Conservation (phyloP, 805 yeast species). For the Cyberlindnera suaveolens region DNA sequence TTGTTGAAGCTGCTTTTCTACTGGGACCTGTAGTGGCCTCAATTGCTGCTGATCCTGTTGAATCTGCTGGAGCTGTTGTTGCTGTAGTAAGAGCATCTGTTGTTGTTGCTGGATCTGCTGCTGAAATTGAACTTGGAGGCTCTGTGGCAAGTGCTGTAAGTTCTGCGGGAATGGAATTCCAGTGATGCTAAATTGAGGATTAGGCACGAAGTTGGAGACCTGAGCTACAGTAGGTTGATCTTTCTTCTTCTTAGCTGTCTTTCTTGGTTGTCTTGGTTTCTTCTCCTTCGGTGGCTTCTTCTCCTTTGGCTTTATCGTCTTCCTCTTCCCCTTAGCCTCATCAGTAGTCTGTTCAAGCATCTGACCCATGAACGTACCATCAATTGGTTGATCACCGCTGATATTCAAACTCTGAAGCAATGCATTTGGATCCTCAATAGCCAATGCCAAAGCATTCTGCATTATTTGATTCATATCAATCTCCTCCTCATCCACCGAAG, state of each 20-base stretch:
- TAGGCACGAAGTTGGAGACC: conserved; percentile 19
- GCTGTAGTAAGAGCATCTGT: conserved; percentile 10
- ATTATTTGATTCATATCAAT: conserved; percentile 67
- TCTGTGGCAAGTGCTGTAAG: conserved; percentile 17
- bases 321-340: conserved; percentile 11
- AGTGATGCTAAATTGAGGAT: conserved; percentile 12
- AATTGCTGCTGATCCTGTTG: conserved; percentile 9
- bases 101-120: conserved; percentile 22
- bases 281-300: conserved; percentile 21
- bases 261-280: conserved; percentile 25
- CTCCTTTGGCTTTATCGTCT: conserved; percentile 17
- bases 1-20: conserved; percentile 1
- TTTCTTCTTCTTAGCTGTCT: conserved; percentile 22
- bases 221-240: conserved; percentile 17
- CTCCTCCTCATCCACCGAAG: conserved; percentile 31
- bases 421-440: conserved; percentile 53
- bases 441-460: conserved; percentile 74
- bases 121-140: conserved; percentile 19
- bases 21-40: conserved; percentile 1
- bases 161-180: conserved; percentile 19
- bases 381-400: conserved; percentile 10
- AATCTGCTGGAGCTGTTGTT: conserved; percentile 16
- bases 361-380: conserved; percentile 13
- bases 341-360: conserved; percentile 21
- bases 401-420: conserved; percentile 33